Conservation (phyloP, 202 grass and related monocot genomes). For the Alloteropsis angusta region DNA sequence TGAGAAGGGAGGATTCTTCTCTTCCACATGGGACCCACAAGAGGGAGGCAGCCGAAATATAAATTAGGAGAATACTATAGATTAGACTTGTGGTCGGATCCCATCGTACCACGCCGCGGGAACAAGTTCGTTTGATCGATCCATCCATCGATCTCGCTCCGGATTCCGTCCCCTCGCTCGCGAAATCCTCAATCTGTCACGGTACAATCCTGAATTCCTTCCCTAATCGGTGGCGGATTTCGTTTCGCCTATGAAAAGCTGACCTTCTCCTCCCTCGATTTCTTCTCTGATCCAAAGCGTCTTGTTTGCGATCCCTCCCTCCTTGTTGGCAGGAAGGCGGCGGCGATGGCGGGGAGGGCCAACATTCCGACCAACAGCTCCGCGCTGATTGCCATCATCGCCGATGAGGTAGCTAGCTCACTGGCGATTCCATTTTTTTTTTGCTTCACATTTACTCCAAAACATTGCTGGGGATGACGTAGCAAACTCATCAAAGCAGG, state of each 20-base stretch:
- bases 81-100: not conserved
- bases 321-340: not conserved
- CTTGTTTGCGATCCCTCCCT: not conserved
- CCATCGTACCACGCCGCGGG: not conserved
- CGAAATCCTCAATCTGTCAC: not conserved
- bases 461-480: not conserved
- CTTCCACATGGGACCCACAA: not conserved
- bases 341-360: conserved; percentile 10
- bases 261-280: not conserved
- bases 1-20: not conserved
- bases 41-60: not conserved
- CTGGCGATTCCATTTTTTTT: not conserved
- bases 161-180: not conserved
- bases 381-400: conserved; percentile 62
- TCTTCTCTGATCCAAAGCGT: not conserved
- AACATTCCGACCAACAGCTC: conserved; percentile 56
- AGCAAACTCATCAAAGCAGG: not conserved
- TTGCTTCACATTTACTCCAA: not conserved
- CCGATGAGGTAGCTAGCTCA: too few relatives aligned
- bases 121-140: not conserved
- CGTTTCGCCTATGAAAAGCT: too few relatives aligned
- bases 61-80: not conserved
- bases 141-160: not conserved
- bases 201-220: not conserved
- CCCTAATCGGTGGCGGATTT: too few relatives aligned